These are phyloP conservation scores for Luzula sylvatica DNA, from an alignment of 176 grass and related monocot species.

Conservation along the genomic window DNA sequence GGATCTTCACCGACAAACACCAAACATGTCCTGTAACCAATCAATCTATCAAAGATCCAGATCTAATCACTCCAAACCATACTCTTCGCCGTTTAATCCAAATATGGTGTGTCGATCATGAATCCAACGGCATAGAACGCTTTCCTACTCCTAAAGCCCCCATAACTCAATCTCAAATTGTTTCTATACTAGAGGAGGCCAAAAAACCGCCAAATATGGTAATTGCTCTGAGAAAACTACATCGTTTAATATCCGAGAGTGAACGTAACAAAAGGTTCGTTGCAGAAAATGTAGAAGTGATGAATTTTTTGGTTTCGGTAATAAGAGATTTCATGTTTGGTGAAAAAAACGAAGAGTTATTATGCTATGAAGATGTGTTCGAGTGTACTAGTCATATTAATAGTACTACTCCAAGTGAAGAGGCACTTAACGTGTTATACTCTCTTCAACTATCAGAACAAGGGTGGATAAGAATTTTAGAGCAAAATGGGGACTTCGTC, in stretches of 20 bases:
- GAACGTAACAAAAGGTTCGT: conserved; percentile 54
- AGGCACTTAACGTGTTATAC: conserved; percentile 41
- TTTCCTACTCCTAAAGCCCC: conserved; percentile 59
- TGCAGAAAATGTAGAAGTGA: conserved; percentile 21
- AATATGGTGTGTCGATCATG: conserved; percentile 59
- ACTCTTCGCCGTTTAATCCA: conserved; percentile 83
- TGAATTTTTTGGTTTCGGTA: conserved; percentile 16
- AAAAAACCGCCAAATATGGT: neutral
- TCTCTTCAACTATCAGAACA: conserved; percentile 50
- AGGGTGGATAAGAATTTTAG: conserved; percentile 21
- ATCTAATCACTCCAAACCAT: conserved; percentile 84
- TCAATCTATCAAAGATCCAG: conserved; percentile 26
- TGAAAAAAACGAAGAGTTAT: conserved; percentile 1
- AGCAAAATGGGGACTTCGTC: conserved; percentile 19
- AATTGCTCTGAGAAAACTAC: conserved; percentile 35
- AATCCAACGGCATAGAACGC: conserved; percentile 38
- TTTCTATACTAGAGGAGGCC: conserved; percentile 27
- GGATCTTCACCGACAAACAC: conserved; percentile 68
- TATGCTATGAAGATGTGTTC: neutral
- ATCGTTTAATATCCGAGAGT: conserved; percentile 36
- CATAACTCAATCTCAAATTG: conserved; percentile 33
- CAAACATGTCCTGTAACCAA: conserved; percentile 66
- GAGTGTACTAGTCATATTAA: neutral
- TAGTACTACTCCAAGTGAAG: conserved; percentile 22
- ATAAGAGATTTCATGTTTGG: neutral